Base-by-base conservation (phyloP, 1,284 basidiomycete genomes). In the Ganoderma resinaceum region DNA sequence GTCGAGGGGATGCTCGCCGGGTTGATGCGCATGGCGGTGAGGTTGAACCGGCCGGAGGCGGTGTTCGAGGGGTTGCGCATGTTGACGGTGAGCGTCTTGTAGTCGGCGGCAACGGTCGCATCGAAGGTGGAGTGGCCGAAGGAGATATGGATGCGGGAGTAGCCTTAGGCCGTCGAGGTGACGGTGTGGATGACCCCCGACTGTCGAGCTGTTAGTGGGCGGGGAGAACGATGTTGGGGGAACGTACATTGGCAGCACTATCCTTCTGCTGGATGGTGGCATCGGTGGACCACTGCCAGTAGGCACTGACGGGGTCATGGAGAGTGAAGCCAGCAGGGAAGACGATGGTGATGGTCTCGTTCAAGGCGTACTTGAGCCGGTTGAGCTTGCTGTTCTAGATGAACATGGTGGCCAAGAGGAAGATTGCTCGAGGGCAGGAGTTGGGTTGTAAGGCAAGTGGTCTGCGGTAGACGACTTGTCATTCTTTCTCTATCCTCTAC, bases 41-140 rank as follows among this genome's bases (percentile, higher is more conserved):
- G 58, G n/a, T n/a, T 26, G 38, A 43, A 42, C 9, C 40, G 14
- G 38, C 35, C 26, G n/a, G 18, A n/a, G 60, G 42, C 2, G 20
- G 2, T n/a, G 23, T 42, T 29, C 2, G 12, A 7, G 29, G 8
- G 20, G 40, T 31, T 61, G n/a, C 23, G 37, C n/a, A 43, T 61
- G 18, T 5, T n/a, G 6, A 40, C 18, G 3, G n/a, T 7, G 33
- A 60, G 14, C 8, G 58, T 35, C 20, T 38, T 35, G 58, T 35
- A 60, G 31, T 60, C 33, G 37, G 31, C 33, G 33, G 14, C 14
- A n/a, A 60, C 20, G 35, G 20, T 23, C 37, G 23, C 35, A 37
- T 60, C 58, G 58, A 60, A 60, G 58, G 20, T 12, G 37, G 26
- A 60, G 58, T 60, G 42, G 14, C 37, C 35, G 11, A 60, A 60